Conservation (phyloP, 257 asterid genomes). For the Gentiana macrophylla region DNA sequence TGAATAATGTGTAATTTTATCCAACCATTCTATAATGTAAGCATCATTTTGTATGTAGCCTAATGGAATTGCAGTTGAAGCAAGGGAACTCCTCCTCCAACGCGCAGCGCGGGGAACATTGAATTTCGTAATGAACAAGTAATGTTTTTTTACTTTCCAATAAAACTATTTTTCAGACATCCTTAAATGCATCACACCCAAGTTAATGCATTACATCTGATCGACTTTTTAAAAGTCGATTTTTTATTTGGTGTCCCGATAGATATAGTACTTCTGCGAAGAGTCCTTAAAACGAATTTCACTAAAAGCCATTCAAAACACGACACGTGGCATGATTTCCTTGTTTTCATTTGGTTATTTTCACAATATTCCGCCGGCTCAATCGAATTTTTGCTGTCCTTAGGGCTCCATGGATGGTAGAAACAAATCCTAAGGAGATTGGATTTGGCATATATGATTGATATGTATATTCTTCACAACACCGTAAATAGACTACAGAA, state of each 20-base stretch:
- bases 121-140: conserved; percentile 50
- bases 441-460: conserved; percentile 68
- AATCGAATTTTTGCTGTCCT: conserved; percentile 2
- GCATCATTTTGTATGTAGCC: conserved; percentile 32
- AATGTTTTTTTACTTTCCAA: not conserved
- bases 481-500: no score
- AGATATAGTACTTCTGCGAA: no score
- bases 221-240: no score
- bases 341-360: not conserved
- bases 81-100: conserved; percentile 65
- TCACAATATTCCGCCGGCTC: not conserved
- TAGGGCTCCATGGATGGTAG: conserved; percentile 99
- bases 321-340: no score
- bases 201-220: no score
- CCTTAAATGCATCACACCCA: no score
- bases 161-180: no score
- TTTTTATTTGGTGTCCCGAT: no score
- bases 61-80: conserved; percentile 71
- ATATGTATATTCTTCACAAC: no score
- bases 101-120: conserved; percentile 81
- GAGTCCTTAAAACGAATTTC: no score
- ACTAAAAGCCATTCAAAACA: no score
- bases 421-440: conserved; percentile 73
- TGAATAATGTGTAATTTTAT: not conserved
- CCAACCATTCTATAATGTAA: not conserved